Base-by-base conservation (phyloP, 495 filamentous ascomycete genomes). In the Trypethelium eluteriae region DNA sequence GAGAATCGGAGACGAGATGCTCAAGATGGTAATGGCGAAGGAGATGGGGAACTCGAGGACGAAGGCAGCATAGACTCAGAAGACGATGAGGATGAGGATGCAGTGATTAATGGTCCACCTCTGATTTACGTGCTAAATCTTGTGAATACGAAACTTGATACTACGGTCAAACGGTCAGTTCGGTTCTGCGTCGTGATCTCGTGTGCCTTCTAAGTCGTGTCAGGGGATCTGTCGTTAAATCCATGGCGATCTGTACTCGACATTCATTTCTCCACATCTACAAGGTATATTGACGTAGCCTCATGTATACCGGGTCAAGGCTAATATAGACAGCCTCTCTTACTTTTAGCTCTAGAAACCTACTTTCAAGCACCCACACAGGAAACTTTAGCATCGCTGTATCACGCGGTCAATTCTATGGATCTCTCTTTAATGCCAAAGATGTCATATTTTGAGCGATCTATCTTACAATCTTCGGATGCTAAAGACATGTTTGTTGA, bases 221-320 rank as follows among this genome's bases (percentile, higher is more conserved):
- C 65, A 90, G 93, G 83, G 94, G 94, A 65, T 95, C 94, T 2
- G 86, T 96, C 38, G 93, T 97, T 38, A 98, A 97, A 77, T 92
- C 94, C 2, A 98, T 98, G 94, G 94, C 94, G n/a, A 97, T 98
- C 70, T 98, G 94, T 78, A 98, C 94, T 3, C 81, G 93, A 59
- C 94, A 98, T 79, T 92, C 94, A n/a, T 98, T 98, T 74, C 82
- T 98, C 63, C 93, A 98, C 76, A 98, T 98, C 66, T 98, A 98
- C 78, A 98, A 98, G 84, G 91, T 91, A 67, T 12, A 18, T 56
- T 66, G 25, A 25, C 0, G 25, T 25, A 25, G 25, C 25, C 46
- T 25, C 32, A 32, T n/a, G 14, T 32, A 36, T 47, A 47, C 39
- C 73, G 7, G 25, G 36, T 36, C 18, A 10, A 34, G 36, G 32